Base-by-base conservation (phyloP, 2,329 filamentous ascomycete species). In the Neofusicoccum kwambonambiense region DNA sequence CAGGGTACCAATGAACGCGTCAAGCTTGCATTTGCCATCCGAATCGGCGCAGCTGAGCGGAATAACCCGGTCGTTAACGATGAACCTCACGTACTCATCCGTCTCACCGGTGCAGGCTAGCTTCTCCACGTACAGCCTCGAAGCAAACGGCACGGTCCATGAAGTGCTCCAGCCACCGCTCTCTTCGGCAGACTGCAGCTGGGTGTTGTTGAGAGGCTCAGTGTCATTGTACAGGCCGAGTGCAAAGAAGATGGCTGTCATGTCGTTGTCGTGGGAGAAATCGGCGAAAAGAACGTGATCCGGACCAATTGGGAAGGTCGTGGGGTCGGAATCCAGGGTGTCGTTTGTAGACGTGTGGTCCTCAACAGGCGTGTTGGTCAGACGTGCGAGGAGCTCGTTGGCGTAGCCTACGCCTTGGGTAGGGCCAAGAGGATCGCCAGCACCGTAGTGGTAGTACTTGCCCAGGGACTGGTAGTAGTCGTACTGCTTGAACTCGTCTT, bases 251-350 rank as follows among this genome's bases (percentile, higher is more conserved):
- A 96, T 87, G 7, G 85, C 84, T 35, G 86, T 87, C 87, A 97
- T 92, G 73, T 90, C 88, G 75, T 96, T 97, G 77, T 97, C 93
- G 77, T 97, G 93, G 68, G 89, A 91, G 74, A 97, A 97, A 77
- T 97, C 93, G 0, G 92, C 93, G 72, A 96, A 97, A 1, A 97
- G 78, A 11, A 79, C 79, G 35, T 76, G 75, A 27, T 78, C 83
- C 11, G 22, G 13, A 2, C 44, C 47, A 0, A 96, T 79, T 0
- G 93, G 93, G 72, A 97, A 97, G 0, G 90, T 93, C 6, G 77
- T 73, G 0, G 84, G 78, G 65, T 87, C 82, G 4, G 79, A 79
- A 74, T 96, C 91, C 0, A 97, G 83, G 0, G 93, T 96, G 41
- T 79, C 81, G 76, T 97, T 97, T 5, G 89, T 92, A 63, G 83